Percentiles rank a stretch among this genome's conserved stretches.
Evolutionary conservation across 2,329 filamentous ascomycete genomes (phyloP).

Genomic region (Tolypocladium tundrense): DNA sequence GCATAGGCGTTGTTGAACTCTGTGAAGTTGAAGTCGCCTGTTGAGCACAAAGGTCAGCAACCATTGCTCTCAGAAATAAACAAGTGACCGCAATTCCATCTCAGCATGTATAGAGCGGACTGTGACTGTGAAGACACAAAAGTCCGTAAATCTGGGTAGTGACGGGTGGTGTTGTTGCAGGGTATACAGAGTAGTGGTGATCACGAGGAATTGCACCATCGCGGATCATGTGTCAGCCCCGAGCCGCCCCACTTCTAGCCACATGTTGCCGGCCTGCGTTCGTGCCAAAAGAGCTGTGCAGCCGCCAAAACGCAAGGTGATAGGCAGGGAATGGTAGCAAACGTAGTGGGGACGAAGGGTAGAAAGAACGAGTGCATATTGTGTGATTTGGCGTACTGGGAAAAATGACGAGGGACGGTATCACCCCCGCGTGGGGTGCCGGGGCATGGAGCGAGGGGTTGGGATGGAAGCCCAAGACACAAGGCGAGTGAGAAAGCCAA

Average conservation of each 20-base stretch:
- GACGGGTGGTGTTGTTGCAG: too few relatives aligned
- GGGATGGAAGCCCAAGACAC: not conserved
- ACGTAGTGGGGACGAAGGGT: not conserved
- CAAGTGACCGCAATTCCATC: too few relatives aligned
- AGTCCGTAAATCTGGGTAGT: not conserved
- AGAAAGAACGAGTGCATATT: not conserved
- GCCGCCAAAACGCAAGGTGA: not conserved
- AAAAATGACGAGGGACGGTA: not conserved
- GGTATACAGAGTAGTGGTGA: slow-evolving; percentile 14
- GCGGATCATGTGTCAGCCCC: slow-evolving; percentile 33
- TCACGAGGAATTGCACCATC: slow-evolving; percentile 57
- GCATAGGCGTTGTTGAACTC: slow-evolving; percentile 44
- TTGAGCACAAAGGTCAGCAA: slow-evolving; percentile 25
- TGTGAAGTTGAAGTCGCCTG: slow-evolving; percentile 48
- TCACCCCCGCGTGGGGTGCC: not conserved
- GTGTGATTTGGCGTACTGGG: slow-evolving; percentile 1
- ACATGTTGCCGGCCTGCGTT: slow-evolving; percentile 12
- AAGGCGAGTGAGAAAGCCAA: not conserved
- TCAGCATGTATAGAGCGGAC: not conserved
- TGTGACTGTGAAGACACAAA: not conserved
- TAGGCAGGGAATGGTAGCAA: slow-evolving; percentile 1
- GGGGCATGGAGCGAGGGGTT: not conserved
- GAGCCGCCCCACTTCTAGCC: slow-evolving; percentile 11
- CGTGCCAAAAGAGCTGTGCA: not conserved
- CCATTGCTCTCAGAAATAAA: not conserved